Percentiles rank a stretch among this genome's conserved stretches.
Evolutionary conservation across 2,329 filamentous ascomycete species (phyloP).

Genomic region (Aspergillus piperis): DNA sequence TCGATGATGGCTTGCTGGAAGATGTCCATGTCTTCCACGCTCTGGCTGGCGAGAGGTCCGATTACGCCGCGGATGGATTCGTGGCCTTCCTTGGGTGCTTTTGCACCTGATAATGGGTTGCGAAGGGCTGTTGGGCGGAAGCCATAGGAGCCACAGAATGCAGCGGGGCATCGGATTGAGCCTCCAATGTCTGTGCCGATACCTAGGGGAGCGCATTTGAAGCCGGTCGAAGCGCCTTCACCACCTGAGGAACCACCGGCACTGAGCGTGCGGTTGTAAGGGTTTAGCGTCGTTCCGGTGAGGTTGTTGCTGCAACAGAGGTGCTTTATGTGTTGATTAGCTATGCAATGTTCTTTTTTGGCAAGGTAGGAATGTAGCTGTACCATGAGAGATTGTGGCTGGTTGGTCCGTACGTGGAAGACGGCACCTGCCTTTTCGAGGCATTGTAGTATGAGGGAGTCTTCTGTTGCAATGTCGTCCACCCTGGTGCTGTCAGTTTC

Average conservation of each 20-base stretch:
- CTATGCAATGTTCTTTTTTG: neutral
- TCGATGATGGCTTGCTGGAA: slow-evolving; percentile 44
- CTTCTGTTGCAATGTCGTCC: slow-evolving; percentile 37
- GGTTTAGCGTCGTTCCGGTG: slow-evolving; percentile 44
- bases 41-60: slow-evolving; percentile 31
- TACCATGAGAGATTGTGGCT: slow-evolving; percentile 46
- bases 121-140: slow-evolving; percentile 44
- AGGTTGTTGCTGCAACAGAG: slow-evolving; percentile 45
- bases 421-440: slow-evolving; percentile 43
- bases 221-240: slow-evolving; percentile 46
- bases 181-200: slow-evolving; percentile 53
- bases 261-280: slow-evolving; percentile 42
- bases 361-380: neutral
- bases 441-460: slow-evolving; percentile 36
- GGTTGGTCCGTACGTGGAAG: slow-evolving; percentile 48
- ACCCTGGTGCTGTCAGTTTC: slow-evolving; percentile 28
- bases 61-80: slow-evolving; percentile 42
- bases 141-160: slow-evolving; percentile 48
- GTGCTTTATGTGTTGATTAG: slow-evolving; percentile 28
- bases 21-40: slow-evolving; percentile 36
- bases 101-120: slow-evolving; percentile 34
- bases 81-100: slow-evolving; percentile 34
- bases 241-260: slow-evolving; percentile 49
- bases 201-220: slow-evolving; percentile 45
- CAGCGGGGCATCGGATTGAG: slow-evolving; percentile 48